A percentile compares a stretch with the other conserved stretches of the same genome.
Conservation (phyloP, 169 alveolate genomes). For the Plasmodium blacklocki region DNA sequence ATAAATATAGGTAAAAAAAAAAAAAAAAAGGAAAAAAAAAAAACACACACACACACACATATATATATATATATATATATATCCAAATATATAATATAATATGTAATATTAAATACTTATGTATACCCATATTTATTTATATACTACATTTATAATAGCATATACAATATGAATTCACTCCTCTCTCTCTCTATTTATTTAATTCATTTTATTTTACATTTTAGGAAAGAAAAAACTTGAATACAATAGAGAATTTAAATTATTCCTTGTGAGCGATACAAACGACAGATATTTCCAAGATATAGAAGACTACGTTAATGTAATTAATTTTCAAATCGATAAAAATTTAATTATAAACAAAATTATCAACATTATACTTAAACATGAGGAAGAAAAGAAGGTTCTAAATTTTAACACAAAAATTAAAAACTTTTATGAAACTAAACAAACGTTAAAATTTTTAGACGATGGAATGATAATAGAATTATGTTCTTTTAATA, state of each 20-base stretch:
- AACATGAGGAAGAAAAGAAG: constrained; percentile 66
- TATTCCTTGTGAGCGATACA: constrained; percentile 62
- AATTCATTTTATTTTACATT: background rate
- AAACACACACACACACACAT: no score
- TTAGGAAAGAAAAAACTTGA: constrained; percentile 64
- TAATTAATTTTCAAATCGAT: constrained; percentile 66
- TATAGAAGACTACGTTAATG: constrained; percentile 58
- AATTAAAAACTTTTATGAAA: constrained; percentile 62
- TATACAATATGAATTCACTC: background rate
- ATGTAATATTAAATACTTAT: no score
- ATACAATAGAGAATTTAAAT: constrained; percentile 52
- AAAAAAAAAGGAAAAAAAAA: no score
- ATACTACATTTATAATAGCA: background rate
- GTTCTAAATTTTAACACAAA: constrained; percentile 66
- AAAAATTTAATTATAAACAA: constrained; percentile 48
- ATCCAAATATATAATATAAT: background rate
- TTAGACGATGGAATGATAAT: constrained; percentile 70
- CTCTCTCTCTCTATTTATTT: background rate
- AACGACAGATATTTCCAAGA: constrained; percentile 64
- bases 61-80: background rate
- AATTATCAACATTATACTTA: constrained; percentile 41
- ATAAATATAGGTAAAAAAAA: constrained; percentile 35
- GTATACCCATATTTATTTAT: background rate
- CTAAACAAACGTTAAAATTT: constrained; percentile 72
- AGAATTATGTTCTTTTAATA: constrained; percentile 55